phyloP scores from a whole-genome alignment of 176 grass and related monocot genomes.

The Urochloa ruziziensis region DNA sequence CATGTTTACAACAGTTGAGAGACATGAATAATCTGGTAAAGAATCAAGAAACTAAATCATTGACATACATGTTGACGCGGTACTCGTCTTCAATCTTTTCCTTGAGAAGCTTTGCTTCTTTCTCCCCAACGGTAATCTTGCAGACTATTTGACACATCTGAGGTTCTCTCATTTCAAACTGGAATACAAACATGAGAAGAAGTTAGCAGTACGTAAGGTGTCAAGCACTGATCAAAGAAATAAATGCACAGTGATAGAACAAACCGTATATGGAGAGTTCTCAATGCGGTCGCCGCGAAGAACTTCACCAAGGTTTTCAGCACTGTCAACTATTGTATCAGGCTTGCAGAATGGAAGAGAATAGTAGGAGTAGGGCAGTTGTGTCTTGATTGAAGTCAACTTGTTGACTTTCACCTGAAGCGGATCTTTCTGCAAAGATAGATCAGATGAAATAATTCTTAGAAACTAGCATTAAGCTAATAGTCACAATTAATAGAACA shows the following conservation, averaged over 20 bases:
- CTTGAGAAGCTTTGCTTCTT: constrained; percentile 74
- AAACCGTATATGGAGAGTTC: constrained; percentile 82
- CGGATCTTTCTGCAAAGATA: constrained; percentile 57
- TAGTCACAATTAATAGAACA: background rate
- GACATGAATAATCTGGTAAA: background rate
- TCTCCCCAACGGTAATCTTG: constrained; percentile 65
- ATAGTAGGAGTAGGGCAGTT: constrained; percentile 88
- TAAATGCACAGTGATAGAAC: background rate
- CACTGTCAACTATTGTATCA: constrained; percentile 69
- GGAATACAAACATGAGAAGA: constrained; percentile 23
- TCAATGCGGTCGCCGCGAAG: constrained; percentile 90
- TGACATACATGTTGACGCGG: constrained; percentile 75
- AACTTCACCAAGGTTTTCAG: constrained; percentile 86
- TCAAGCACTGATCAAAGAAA: constrained; percentile 24
- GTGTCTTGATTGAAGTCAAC: constrained; percentile 87
- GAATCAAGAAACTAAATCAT: background rate
- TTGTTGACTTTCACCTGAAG: constrained; percentile 86
- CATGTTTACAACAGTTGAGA: constrained; percentile 10
- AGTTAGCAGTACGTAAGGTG: background rate
- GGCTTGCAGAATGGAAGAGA: constrained; percentile 87
- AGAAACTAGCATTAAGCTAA: background rate
- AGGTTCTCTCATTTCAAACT: constrained; percentile 90
- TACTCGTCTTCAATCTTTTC: constrained; percentile 96
- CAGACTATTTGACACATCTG: constrained; percentile 84
- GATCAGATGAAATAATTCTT: background rate